A percentile compares a stretch with the other conserved stretches of the same genome.
Conservation (phyloP, 2,329 filamentous ascomycete species). For the Colletotrichum sp. region DNA sequence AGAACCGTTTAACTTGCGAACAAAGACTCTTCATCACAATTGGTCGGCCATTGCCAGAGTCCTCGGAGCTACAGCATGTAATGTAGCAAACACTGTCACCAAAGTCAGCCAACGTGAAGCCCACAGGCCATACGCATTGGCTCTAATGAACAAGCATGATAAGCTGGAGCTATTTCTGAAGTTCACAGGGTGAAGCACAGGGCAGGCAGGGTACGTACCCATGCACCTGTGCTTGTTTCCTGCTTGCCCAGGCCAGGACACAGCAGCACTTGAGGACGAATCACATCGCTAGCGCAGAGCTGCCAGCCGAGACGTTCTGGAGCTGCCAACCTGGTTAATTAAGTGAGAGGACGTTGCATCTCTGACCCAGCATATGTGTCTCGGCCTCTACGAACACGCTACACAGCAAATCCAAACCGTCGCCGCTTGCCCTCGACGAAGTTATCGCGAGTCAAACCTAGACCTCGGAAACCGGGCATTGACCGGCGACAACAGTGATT, state of each 20-base stretch:
- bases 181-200: background rate
- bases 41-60: background rate
- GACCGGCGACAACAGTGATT: background rate
- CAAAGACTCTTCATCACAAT: background rate
- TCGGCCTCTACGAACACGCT: background rate
- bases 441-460: background rate
- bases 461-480: background rate
- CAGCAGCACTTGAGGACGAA: background rate
- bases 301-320: slow-evolving; percentile 14
- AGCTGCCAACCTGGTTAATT: slow-evolving; percentile 20
- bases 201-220: slow-evolving; percentile 5
- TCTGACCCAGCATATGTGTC: slow-evolving; percentile 13
- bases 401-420: background rate
- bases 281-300: slow-evolving; percentile 20
- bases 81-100: background rate
- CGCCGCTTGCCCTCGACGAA: background rate
- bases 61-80: background rate
- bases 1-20: background rate
- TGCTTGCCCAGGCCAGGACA: background rate
- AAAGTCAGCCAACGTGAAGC: background rate
- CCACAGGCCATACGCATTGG: background rate
- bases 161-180: background rate
- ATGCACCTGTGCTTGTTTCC: background rate
- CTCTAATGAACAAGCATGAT: background rate
- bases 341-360: slow-evolving; percentile 4